Base-by-base conservation (phyloP, 495 filamentous ascomycete species). In the Acidiella bohemica region DNA sequence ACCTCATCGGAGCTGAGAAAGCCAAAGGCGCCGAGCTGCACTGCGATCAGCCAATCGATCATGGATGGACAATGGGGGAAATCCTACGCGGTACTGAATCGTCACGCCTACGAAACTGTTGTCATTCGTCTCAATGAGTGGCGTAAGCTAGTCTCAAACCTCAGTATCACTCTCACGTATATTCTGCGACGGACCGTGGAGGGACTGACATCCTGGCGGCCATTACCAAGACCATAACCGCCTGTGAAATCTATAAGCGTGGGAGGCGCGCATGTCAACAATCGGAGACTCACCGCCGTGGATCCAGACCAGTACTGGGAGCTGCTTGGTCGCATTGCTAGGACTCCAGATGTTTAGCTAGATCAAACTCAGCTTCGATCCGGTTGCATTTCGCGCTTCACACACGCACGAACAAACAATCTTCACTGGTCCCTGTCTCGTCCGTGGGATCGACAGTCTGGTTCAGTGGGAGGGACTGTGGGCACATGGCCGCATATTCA, bases 1-100 rank as follows among this genome's bases (percentile, higher is more conserved):
- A 72, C 45, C 11, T 67, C 60, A 31, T 61, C 37, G 36, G 59
- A 56, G 36, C 59, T 55, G 4, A 76, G 56, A 55, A 68, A 81
- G 6, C 76, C 76, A 54, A 81, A 78, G 2, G 71, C 71, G 35
- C 54, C 39, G n/a, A 54, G 44, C 33, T 43, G 18, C 29, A 21
- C 4, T 7, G 5, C 26, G 12, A 18, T 39, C 27, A 20, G 9
- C 12, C 8, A 19, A 9, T 19, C 7, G 14, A 5, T 9, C 7
- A 20, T 4, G 33, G 5, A 9, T 4, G 19, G 9, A 36, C 5
- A 19, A 3, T 6, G 16, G 11, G 7, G 13, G 16, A 20, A 43
- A 9, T 9, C 41, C 4, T 20, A 43, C 41, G 31, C 53, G 19
- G 26, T 58, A 58, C 35, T 58, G 53, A 17, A 58, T 53, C 1